These are phyloP conservation scores for Cocos nucifera DNA, from an alignment of 176 grass and related monocot species.

Conservation along the genomic window DNA sequence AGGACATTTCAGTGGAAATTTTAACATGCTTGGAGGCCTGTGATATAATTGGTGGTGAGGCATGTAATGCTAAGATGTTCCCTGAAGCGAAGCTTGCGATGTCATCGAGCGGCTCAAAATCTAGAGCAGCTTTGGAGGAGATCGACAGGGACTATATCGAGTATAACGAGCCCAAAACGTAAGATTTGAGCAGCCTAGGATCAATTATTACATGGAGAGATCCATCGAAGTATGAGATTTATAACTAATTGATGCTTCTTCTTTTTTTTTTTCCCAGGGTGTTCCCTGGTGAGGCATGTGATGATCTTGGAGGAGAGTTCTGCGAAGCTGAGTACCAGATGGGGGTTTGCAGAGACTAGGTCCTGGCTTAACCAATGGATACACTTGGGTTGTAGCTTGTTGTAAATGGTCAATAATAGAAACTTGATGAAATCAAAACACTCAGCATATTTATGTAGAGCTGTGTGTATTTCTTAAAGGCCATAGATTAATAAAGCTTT, in stretches of 20 bases:
- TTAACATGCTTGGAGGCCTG: constrained; percentile 45
- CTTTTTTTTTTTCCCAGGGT: constrained; percentile 32
- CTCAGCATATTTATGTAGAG: too few species aligned
- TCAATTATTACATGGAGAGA: background rate
- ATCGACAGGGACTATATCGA: constrained; percentile 64
- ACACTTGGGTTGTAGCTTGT: too few species aligned
- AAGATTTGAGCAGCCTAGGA: background rate
- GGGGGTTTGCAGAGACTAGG: constrained; percentile 22
- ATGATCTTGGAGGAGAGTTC: constrained; percentile 86
- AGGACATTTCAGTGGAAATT: background rate
- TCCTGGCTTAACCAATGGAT: too few species aligned
- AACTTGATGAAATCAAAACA: too few species aligned
- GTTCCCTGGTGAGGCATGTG: constrained; percentile 88
- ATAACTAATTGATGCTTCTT: background rate
- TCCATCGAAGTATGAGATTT: background rate
- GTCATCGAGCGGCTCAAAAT: background rate
- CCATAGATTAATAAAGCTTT: too few species aligned
- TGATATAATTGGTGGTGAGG: constrained; percentile 60
- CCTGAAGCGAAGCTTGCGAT: constrained; percentile 43
- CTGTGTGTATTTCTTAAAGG: too few species aligned
- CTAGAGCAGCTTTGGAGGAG: constrained; percentile 19
- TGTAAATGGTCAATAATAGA: too few species aligned
- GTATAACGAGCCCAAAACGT: constrained; percentile 68
- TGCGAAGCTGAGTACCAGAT: constrained; percentile 52
- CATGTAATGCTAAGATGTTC: constrained; percentile 52